phyloP scores from a whole-genome alignment of 2,329 filamentous ascomycete genomes.

The Colletotrichum caudatum region DNA sequence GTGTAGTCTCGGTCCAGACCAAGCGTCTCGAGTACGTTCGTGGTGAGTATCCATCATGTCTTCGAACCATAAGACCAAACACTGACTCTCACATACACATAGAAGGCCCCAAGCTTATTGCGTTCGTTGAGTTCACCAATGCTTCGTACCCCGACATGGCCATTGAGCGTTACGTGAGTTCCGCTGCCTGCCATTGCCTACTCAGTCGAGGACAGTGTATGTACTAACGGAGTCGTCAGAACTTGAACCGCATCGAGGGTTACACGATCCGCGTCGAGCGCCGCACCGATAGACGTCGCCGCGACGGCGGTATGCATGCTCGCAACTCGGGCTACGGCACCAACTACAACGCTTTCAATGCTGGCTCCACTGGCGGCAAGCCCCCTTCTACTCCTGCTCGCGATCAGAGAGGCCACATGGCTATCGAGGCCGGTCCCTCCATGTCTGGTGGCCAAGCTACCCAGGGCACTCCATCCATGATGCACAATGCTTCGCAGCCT shows the following conservation, averaged over 20 bases:
- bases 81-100: constrained; percentile 15
- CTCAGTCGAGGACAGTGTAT: not conserved
- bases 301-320: not conserved
- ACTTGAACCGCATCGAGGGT: constrained; percentile 49
- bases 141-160: constrained; percentile 54
- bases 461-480: constrained; percentile 19
- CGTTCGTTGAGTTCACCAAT: constrained; percentile 56
- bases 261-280: constrained; percentile 54
- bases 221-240: constrained; percentile 45
- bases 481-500: constrained; percentile 13
- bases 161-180: constrained; percentile 50
- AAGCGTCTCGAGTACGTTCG: constrained; percentile 35
- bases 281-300: constrained; percentile 31
- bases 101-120: constrained; percentile 46
- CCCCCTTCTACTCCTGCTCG: constrained; percentile 33
- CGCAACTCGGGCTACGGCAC: not conserved
- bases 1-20: constrained; percentile 51
- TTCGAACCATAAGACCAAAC: not conserved
- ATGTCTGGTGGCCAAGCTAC: not conserved
- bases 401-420: constrained; percentile 21
- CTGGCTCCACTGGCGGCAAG: not conserved
- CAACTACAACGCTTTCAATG: constrained; percentile 3
- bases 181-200: not conserved
- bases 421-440: constrained; percentile 33
- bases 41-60: constrained; percentile 1